Evolutionary conservation across 73 alveolate species (phyloP).

Genomic region (Durusdinium trenchii): DNA sequence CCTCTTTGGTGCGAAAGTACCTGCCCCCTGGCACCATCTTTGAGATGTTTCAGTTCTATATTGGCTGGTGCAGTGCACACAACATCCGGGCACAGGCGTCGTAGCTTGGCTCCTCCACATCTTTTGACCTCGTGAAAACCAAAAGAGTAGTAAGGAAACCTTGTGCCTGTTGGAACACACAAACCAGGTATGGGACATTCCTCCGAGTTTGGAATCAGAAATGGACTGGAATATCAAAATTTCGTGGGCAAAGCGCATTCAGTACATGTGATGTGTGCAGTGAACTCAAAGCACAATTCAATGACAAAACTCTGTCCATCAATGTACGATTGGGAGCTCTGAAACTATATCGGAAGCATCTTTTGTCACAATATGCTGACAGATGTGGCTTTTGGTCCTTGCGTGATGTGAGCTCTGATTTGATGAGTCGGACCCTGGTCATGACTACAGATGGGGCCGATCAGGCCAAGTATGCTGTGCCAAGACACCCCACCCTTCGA

Average conservation of each 20-base stretch:
- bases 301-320: not conserved
- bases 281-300: constrained; percentile 23
- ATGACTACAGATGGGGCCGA: constrained; percentile 52
- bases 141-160: too few species aligned
- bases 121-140: too few species aligned
- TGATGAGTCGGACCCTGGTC: not conserved
- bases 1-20: constrained; percentile 4
- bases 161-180: too few species aligned
- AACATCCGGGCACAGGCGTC: not conserved
- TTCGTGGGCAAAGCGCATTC: not conserved
- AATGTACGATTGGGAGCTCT: constrained; percentile 15
- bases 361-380: constrained; percentile 24
- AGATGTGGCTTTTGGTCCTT: constrained; percentile 25
- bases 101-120: too few species aligned
- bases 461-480: constrained; percentile 13
- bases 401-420: not conserved
- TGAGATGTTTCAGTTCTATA: constrained; percentile 14
- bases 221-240: constrained; percentile 5
- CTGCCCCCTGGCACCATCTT: constrained; percentile 46
- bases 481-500: not conserved
- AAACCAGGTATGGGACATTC: constrained; percentile 35
- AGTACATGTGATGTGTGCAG: constrained; percentile 17
- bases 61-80: constrained; percentile 42
- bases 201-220: constrained; percentile 23
- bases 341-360: not conserved